Base-by-base conservation (phyloP, 257 asterid species). In the Scutellaria baicalensis region DNA sequence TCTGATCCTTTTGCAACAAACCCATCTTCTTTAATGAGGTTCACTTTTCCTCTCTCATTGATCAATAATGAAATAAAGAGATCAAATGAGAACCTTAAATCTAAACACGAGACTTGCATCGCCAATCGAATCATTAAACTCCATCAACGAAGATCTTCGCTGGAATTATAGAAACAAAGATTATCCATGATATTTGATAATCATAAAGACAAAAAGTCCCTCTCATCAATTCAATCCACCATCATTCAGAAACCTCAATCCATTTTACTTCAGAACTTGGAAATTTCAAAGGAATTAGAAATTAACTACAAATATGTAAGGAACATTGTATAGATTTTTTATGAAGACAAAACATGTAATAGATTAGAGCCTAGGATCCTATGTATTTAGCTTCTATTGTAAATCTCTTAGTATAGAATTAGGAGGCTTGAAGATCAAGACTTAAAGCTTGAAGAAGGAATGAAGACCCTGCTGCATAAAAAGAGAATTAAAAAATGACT, bases 161-260 rank as follows among this genome's bases (percentile, higher is more conserved):
- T 89, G 86, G 94, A 91, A 62, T 58, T 93, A 23, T 97, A 91
- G 83, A 92, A 89, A 67, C 95, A 93, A 66, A 82, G 99, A 72
- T 49, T 93, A 23, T 79, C 94, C 55, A 75, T 83, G 95, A 70
- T 89, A 6, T 84, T 69, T 47, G 88, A 17, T 8, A 75, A 78
- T 35, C 79, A 68, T 57, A 81, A 81, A 62, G 79, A 70, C 23
- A 71, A n/a, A 51, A 70, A 11, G 27, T 21, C 39, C 18, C 74
- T 50, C 52, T 21, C 68, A 44, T 16, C 77, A 8, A 52, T 58
- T 13, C 82, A 77, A 23, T 50, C 49, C 31, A n/a, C n/a, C n/a
- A 69, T 57, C 18, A 42, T 74, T 17, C 79, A 80, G 47, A 85
- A 84, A 52, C 93, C 93, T 5, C 95, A 92, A 48, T 93, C 91